Evolutionary conservation across 805 yeast genomes (phyloP), one percentile per base, ranked within the genome.

Genomic region (Lipomyces japonicus): DNA sequence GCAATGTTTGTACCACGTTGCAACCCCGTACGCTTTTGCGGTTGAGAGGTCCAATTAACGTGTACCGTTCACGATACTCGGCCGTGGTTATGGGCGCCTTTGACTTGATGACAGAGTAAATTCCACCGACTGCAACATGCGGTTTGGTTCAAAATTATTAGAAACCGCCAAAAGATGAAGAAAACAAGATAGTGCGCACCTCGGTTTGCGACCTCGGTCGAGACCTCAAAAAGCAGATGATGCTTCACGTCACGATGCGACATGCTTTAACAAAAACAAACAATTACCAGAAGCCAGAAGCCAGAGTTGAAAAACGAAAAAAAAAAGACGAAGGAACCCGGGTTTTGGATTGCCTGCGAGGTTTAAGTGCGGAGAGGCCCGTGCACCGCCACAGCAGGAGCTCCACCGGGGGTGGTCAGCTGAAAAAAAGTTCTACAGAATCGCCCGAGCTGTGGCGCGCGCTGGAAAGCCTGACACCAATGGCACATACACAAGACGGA

Each of bases 41-140:
- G 71, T 87, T 84, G 60, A 86, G 74, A 0, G 96, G 96, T 3
- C 98, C 98, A 48, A 93, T 74, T 44, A 89, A 74, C 22, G 87
- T 81, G 71, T 91, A 91, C 48, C 96, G 76, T 61, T 84, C 87
- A 57, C 86, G 79, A 70, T 89, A 93, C 69, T 91, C 97, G 36
- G 95, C 89, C 44, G 86, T 91, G 6, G 98, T 91, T 53, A 90
- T 89, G 6, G 97, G 97, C 5, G 97, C 97, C 70, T 91, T 91
- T 9, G 96, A 87, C 68, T 93, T 93, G 64, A 91, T 77, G 45
- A 91, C 98, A 4, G 97, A 90, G 72, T 91, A 91, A 67, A 91
- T 91, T 32, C 98, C 98, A 44, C 98, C 98, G 21, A 91, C 97
- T 63, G 12, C 32, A 28, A 10, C 10, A 28, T 28, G 10, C 14